Evolutionary conservation across 768 basidiomycete species (phyloP).

Genomic region (Leucocoprinus leucothites): DNA sequence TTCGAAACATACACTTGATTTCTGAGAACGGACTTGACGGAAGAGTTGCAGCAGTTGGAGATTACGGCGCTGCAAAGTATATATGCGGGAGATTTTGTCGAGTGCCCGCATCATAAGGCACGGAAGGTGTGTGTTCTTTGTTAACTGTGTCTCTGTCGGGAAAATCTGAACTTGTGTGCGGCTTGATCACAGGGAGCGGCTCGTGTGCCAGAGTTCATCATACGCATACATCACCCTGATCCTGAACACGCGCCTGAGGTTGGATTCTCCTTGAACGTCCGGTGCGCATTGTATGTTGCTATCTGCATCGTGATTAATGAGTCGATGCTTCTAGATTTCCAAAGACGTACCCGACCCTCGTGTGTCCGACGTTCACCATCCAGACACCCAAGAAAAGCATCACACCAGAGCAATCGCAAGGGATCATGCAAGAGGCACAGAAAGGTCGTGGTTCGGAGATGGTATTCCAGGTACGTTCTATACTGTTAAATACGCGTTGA

Average conservation of each 20-base stretch:
- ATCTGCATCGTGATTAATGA: neutral
- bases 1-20: neutral
- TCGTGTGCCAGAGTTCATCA: slow-evolving; percentile 72
- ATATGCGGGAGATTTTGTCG: slow-evolving; percentile 74
- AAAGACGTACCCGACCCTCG: slow-evolving; percentile 76
- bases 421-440: slow-evolving; percentile 65
- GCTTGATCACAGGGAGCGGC: slow-evolving; percentile 69
- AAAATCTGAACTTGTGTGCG: neutral
- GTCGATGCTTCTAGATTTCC: slow-evolving; percentile 54
- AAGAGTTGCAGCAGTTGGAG: slow-evolving; percentile 65
- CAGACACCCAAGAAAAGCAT: slow-evolving; percentile 65
- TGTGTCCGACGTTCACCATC: slow-evolving; percentile 64
- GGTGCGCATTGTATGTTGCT: slow-evolving; percentile 39
- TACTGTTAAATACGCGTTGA: neutral
- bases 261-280: slow-evolving; percentile 65
- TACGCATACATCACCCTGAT: slow-evolving; percentile 67
- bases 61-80: slow-evolving; percentile 80
- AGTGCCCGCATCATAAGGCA: slow-evolving; percentile 70
- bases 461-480: slow-evolving; percentile 63
- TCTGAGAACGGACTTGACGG: slow-evolving; percentile 80
- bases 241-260: slow-evolving; percentile 52
- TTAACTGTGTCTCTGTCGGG: neutral
- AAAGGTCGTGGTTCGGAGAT: slow-evolving; percentile 66
- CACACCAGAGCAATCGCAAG: slow-evolving; percentile 51
- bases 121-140: slow-evolving; percentile 62